phyloP scores from a whole-genome alignment of 1,284 basidiomycete species.

The Ganoderma lingzhi region DNA sequence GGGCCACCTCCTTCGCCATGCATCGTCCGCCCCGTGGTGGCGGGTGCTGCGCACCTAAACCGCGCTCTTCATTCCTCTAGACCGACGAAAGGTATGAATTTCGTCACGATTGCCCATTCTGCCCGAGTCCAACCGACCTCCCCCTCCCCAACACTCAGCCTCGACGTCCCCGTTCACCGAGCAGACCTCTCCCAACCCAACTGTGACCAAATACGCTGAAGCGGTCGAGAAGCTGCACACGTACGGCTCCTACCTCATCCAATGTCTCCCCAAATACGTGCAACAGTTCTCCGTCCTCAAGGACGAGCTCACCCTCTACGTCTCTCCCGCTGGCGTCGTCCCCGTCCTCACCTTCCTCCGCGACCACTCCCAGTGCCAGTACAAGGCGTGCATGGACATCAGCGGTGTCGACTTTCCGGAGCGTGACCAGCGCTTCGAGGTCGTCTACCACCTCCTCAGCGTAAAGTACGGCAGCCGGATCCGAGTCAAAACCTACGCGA shows the following conservation, averaged over 20 bases:
- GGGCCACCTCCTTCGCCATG: conserved; percentile 47
- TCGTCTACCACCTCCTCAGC: conserved; percentile 96
- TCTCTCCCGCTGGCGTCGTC: conserved; percentile 84
- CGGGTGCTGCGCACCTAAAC: conserved; percentile 34
- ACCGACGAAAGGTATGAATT: conserved; percentile 55
- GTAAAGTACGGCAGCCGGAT: conserved; percentile 82
- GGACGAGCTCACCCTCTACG: conserved; percentile 94
- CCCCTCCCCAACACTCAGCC: conserved; percentile 45
- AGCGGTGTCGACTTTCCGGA: conserved; percentile 97
- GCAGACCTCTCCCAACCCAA: conserved; percentile 86
- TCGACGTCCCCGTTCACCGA: conserved; percentile 86
- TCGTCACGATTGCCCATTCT: conserved; percentile 5
- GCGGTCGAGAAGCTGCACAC: conserved; percentile 83
- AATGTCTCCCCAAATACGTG: conserved; percentile 93
- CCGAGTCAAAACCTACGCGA: conserved; percentile 97
- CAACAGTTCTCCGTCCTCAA: conserved; percentile 98
- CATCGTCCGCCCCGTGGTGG: conserved; percentile 38
- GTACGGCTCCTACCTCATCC: conserved; percentile 90
- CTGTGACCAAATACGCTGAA: conserved; percentile 72
- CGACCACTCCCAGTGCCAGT: conserved; percentile 97
- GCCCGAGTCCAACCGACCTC: conserved; percentile 1
- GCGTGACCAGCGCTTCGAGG: conserved; percentile 93
- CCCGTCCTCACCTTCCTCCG: conserved; percentile 94
- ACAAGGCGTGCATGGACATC: conserved; percentile 93
- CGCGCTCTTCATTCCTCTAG: conserved; percentile 54